Base-by-base conservation (phyloP, 306 rosid species). In the Inga oerstediana region DNA sequence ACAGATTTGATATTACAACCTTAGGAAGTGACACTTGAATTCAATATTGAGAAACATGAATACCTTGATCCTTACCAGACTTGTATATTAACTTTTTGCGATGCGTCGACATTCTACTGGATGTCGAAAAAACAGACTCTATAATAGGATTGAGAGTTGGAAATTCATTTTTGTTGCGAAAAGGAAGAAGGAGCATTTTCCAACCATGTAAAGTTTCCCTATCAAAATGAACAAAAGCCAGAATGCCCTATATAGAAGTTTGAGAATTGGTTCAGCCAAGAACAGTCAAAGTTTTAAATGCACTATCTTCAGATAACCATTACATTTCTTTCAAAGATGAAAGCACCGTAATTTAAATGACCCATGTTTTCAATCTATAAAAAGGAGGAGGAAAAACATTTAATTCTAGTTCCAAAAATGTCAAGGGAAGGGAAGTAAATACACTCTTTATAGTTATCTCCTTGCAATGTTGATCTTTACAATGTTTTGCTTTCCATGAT, bases 321-420 rank as follows among this genome's bases (percentile, higher is more conserved):
- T 91, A 95, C 99, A 98, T 96, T 96, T 81, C 70, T 76, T 79
- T 96, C 97, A 82, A 91, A 86, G 35, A 96, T 89, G 90, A 24
- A 92, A 59, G 87, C 84, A 74, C 99, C 98, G 13, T 93, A 93
- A 84, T 96, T 96, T 80, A 96, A 65, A 39, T 89, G 99, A 77
- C 99, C 97, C 97, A 91, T 89, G 84, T 96, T 93, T 86, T 96
- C 99, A 75, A 96, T 97, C 99, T 96, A 77, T 81, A 79, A 81
- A 70, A 61, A 0, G 48, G 46, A 59, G 66, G 74, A 59, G 51
- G 74, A 56, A 79, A 85, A 77, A 45, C 44, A 76, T 69, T 75
- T 49, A 52, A 69, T 75, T 49, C 27, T 20, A 76, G 41, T 45
- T 65, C 43, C 70, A 37, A 11, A 84, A 59, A 66, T 35, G 45